Conservation (phyloP, 139 green algal species). For the Marvania coccoides region DNA sequence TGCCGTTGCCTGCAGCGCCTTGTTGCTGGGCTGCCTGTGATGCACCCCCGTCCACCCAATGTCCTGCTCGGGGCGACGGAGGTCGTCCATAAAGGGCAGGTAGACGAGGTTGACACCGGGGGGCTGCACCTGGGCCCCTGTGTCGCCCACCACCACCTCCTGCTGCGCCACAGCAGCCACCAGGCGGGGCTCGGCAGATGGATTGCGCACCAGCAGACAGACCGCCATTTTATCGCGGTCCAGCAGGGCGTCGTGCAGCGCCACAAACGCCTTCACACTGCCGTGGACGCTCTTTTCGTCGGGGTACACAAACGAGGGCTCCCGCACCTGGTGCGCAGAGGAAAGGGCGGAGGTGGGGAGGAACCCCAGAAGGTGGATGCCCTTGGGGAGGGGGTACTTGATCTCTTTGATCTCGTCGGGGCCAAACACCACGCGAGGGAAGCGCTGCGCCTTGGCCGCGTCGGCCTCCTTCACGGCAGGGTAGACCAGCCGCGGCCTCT, state of each 20-base stretch:
- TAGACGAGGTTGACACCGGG: slow-evolving; percentile 43
- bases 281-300: slow-evolving; percentile 41
- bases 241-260: slow-evolving; percentile 35
- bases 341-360: too few species aligned
- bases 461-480: not conserved
- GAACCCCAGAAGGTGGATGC: not conserved
- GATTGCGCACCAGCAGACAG: not conserved
- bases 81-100: slow-evolving; percentile 42
- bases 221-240: not conserved
- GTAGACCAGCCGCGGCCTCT: not conserved
- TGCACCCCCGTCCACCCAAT: slow-evolving; percentile 13
- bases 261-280: slow-evolving; percentile 46
- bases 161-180: slow-evolving; percentile 50
- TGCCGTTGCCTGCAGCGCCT: slow-evolving; percentile 6
- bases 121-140: slow-evolving; percentile 1
- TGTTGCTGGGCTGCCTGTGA: not conserved
- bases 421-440: not conserved
- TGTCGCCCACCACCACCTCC: slow-evolving; percentile 13
- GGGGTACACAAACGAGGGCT: slow-evolving; percentile 57
- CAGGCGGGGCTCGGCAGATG: slow-evolving; percentile 20
- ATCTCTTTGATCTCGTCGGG: not conserved
- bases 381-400: not conserved
- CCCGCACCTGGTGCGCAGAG: slow-evolving; percentile 50
- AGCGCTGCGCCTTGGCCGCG: too few species aligned
- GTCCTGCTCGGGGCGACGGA: slow-evolving; percentile 35